These are phyloP conservation scores for Blastocystis sp. DNA, from an alignment of 352 stramenopile genomes.

Conservation along the genomic window DNA sequence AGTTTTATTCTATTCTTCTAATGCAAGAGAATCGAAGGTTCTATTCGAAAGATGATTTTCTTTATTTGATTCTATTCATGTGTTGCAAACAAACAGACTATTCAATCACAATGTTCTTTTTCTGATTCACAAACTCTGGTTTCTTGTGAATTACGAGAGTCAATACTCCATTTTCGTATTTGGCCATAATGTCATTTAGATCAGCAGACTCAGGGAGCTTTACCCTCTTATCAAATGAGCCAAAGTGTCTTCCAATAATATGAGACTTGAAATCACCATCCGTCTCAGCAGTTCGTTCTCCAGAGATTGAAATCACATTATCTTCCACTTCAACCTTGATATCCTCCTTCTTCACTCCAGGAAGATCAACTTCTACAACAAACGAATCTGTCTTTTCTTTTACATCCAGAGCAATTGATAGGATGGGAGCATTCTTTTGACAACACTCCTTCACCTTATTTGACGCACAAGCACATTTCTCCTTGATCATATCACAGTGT, in stretches of 20 bases:
- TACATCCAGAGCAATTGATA: constrained; percentile 2
- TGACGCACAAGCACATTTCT: neutral
- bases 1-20: no score
- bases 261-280: neutral
- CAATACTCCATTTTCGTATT: constrained; percentile 35
- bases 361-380: constrained; percentile 40
- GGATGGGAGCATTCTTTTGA: neutral
- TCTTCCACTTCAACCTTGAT: constrained; percentile 60
- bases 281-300: neutral
- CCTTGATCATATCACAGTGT: neutral
- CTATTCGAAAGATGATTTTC: neutral
- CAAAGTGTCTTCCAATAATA: neutral
- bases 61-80: neutral
- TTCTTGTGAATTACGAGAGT: constrained; percentile 2
- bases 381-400: constrained; percentile 34
- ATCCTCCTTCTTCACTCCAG: constrained; percentile 62
- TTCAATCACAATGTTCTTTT: constrained; percentile 30
- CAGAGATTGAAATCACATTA: constrained; percentile 11
- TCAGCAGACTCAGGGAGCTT: neutral
- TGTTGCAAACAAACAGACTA: neutral
- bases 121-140: neutral
- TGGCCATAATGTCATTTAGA: neutral
- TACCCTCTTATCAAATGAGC: neutral
- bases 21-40: neutral
- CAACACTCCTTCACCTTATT: neutral